A percentile compares a stretch with the other conserved stretches of the same genome.
Evolutionary conservation across 1,139 yeast species (phyloP).

Genomic region (Hansenula anomala): DNA sequence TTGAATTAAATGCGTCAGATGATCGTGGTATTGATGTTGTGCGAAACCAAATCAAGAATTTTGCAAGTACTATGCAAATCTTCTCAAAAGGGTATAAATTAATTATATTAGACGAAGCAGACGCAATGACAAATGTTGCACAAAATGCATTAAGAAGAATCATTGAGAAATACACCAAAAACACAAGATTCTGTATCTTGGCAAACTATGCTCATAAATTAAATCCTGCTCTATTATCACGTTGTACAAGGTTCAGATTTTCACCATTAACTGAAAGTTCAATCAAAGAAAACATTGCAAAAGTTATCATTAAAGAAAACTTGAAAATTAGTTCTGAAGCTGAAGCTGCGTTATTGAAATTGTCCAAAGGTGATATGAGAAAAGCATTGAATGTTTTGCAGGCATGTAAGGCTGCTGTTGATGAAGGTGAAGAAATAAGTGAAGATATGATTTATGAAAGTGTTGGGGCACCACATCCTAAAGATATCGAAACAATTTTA

Average conservation of each 20-base stretch:
- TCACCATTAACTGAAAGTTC: constrained; percentile 72
- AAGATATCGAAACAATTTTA: constrained; percentile 70
- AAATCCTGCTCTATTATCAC: constrained; percentile 88
- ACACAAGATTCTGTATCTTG: constrained; percentile 91
- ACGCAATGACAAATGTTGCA: constrained; percentile 97
- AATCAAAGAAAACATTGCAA: constrained; percentile 57
- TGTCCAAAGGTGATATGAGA: constrained; percentile 94
- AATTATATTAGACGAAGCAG: constrained; percentile 94
- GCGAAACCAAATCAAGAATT: constrained; percentile 85
- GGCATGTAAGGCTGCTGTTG: constrained; percentile 82
- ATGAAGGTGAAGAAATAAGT: constrained; percentile 49
- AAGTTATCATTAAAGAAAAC: constrained; percentile 66
- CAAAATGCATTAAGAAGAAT: constrained; percentile 90
- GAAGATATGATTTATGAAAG: constrained; percentile 84
- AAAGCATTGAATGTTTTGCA: constrained; percentile 90
- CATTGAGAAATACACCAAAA: constrained; percentile 91
- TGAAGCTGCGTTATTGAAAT: constrained; percentile 54
- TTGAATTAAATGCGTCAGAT: constrained; percentile 93
- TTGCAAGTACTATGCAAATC: constrained; percentile 93
- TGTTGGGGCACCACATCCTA: constrained; percentile 93
- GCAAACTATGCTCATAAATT: constrained; percentile 96
- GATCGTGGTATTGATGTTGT: constrained; percentile 97
- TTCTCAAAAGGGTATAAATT: constrained; percentile 78
- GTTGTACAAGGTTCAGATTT: constrained; percentile 94
- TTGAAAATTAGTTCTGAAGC: constrained; percentile 59